phyloP scores from a whole-genome alignment of 2,329 filamentous ascomycete species.

The Ceratocystis diversiconidia region DNA sequence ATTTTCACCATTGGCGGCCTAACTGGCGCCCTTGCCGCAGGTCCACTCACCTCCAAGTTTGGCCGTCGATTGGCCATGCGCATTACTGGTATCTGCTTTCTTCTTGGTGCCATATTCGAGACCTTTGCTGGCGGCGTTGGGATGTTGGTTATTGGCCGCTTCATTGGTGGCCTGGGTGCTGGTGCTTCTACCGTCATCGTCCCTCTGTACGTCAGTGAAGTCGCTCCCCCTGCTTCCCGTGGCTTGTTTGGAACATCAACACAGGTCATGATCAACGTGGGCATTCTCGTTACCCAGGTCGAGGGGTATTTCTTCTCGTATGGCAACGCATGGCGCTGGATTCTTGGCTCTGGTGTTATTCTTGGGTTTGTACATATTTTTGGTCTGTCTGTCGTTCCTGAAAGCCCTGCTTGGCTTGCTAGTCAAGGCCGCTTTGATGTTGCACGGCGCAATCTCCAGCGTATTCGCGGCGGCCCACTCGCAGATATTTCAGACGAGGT shows the following conservation, averaged over 20 bases:
- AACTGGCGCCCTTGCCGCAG: constrained; percentile 64
- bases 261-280: constrained; percentile 84
- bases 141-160: constrained; percentile 56
- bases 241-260: constrained; percentile 77
- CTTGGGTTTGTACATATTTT: constrained; percentile 54
- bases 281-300: constrained; percentile 70
- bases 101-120: constrained; percentile 61
- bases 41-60: constrained; percentile 60
- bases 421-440: constrained; percentile 44
- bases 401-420: constrained; percentile 81
- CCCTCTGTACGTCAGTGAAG: constrained; percentile 86
- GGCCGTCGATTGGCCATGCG: constrained; percentile 68
- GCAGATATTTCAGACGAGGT: constrained; percentile 62
- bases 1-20: constrained; percentile 86
- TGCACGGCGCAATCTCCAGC: constrained; percentile 56
- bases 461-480: constrained; percentile 59
- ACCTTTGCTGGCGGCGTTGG: constrained; percentile 54
- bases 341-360: constrained; percentile 57
- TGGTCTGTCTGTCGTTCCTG: constrained; percentile 62
- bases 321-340: constrained; percentile 66
- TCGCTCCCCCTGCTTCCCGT: constrained; percentile 58
- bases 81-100: constrained; percentile 60
- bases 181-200: constrained; percentile 86
- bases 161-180: constrained; percentile 70
- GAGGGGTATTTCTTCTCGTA: constrained; percentile 79